phyloP scores from a whole-genome alignment of 192 early-diverging fungal genomes.

The Geosiphon pyriformis region DNA sequence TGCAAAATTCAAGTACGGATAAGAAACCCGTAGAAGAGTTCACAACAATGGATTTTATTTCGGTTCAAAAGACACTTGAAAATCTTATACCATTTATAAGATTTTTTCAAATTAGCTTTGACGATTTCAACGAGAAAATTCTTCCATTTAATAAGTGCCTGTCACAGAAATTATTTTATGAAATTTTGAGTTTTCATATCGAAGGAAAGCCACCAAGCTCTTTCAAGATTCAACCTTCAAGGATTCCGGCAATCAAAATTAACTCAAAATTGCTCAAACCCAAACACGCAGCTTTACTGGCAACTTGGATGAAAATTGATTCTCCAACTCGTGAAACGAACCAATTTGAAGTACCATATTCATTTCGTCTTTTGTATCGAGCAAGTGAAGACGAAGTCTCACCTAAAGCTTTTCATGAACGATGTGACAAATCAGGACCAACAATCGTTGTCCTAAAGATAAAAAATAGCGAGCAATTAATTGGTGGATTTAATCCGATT shows the following conservation, averaged over 20 bases:
- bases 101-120: neutral
- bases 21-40: neutral
- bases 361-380: neutral
- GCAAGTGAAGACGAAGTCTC: neutral
- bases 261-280: neutral
- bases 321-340: neutral
- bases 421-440: neutral
- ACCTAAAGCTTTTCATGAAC: neutral
- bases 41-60: neutral
- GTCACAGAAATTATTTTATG: neutral
- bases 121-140: neutral
- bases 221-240: neutral
- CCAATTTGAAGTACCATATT: slow-evolving; percentile 1
- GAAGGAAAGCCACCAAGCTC: neutral
- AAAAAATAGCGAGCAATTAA: neutral
- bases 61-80: too few species aligned
- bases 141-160: neutral
- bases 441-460: neutral
- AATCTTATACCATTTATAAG: neutral
- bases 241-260: neutral
- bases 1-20: neutral
- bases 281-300: neutral
- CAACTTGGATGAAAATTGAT: neutral
- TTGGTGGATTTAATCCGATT: slow-evolving; percentile 2
- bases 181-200: neutral